phyloP scores from a whole-genome alignment of 768 basidiomycete species.

The Xerocomellus intermedius region DNA sequence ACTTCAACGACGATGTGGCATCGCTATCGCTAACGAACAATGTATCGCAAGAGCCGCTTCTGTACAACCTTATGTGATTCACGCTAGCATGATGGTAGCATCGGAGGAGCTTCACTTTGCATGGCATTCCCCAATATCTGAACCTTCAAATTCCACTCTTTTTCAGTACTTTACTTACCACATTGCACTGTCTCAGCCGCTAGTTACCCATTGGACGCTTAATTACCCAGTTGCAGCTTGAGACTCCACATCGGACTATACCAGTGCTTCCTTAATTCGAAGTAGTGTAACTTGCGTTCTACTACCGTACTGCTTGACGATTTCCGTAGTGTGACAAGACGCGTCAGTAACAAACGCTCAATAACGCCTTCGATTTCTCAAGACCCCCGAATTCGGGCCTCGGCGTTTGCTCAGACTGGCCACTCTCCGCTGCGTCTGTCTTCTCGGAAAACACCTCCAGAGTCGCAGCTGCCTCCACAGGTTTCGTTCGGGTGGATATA shows the following conservation, averaged over 20 bases:
- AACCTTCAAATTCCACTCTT: not conserved
- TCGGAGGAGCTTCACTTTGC: not conserved
- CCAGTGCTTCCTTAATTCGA: not conserved
- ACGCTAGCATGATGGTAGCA: no score
- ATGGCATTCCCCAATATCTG: not conserved
- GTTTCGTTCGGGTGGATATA: conserved; percentile 21
- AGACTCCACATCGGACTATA: conserved; percentile 1
- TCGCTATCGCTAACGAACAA: conserved; percentile 6
- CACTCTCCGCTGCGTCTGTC: conserved; percentile 11
- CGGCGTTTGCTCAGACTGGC: conserved; percentile 18
- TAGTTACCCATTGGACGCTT: conserved; percentile 2
- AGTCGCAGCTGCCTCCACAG: conserved; percentile 1
- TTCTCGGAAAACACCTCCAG: conserved; percentile 2
- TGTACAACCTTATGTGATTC: conserved; percentile 20
- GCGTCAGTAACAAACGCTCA: conserved; percentile 27
- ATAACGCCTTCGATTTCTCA: conserved; percentile 22
- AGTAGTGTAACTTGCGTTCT: not conserved
- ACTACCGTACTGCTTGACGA: no score
- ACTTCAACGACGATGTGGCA: conserved; percentile 8
- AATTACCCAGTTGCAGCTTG: not conserved
- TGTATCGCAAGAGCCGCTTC: conserved; percentile 11
- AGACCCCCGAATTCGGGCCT: not conserved
- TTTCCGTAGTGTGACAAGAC: conserved; percentile 1
- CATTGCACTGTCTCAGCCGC: not conserved
- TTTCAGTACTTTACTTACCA: conserved; percentile 5